phyloP scores from a whole-genome alignment of 2,329 filamentous ascomycete species.

The Xylariaceae sp. region DNA sequence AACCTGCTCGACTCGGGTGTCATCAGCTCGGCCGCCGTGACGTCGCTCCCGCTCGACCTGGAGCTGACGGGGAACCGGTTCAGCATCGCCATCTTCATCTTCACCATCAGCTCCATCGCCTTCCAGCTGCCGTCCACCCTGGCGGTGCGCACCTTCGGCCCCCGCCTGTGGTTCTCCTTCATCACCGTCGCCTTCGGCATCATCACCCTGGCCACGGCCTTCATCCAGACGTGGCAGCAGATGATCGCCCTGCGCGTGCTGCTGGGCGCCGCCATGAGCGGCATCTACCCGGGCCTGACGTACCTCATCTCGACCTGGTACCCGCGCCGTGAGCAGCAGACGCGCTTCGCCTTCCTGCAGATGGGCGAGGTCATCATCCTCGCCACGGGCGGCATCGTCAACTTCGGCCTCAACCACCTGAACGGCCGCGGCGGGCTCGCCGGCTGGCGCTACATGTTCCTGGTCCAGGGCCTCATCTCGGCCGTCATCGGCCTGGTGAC shows the following conservation, averaged over 20 bases:
- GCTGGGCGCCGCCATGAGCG: conserved; percentile 57
- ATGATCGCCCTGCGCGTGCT: conserved; percentile 64
- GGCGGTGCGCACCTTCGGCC: conserved; percentile 59
- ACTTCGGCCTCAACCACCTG: conserved; percentile 62
- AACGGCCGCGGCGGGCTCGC: conserved; percentile 49
- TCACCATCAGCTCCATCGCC: conserved; percentile 61
- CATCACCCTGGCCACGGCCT: conserved; percentile 63
- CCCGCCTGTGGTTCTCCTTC: conserved; percentile 58
- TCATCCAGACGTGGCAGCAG: conserved; percentile 60
- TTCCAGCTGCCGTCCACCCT: conserved; percentile 66
- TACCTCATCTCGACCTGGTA: conserved; percentile 56
- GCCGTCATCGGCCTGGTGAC: conserved; percentile 53
- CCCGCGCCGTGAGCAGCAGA: conserved; percentile 58
- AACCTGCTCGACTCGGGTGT: conserved; percentile 67
- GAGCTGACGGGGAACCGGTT: conserved; percentile 60
- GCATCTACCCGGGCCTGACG: conserved; percentile 46
- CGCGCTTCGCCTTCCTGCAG: conserved; percentile 60
- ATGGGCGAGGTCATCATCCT: conserved; percentile 60
- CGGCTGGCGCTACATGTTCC: conserved; percentile 66
- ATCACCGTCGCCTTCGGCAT: conserved; percentile 57
- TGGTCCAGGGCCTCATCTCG: conserved; percentile 60
- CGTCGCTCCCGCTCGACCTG: conserved; percentile 60
- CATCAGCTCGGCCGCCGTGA: conserved; percentile 64
- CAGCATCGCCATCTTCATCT: conserved; percentile 67
- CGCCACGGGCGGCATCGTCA: conserved; percentile 61